Base-by-base conservation (phyloP, 352 stramenopile species). In the Phytopythium montanum region DNA sequence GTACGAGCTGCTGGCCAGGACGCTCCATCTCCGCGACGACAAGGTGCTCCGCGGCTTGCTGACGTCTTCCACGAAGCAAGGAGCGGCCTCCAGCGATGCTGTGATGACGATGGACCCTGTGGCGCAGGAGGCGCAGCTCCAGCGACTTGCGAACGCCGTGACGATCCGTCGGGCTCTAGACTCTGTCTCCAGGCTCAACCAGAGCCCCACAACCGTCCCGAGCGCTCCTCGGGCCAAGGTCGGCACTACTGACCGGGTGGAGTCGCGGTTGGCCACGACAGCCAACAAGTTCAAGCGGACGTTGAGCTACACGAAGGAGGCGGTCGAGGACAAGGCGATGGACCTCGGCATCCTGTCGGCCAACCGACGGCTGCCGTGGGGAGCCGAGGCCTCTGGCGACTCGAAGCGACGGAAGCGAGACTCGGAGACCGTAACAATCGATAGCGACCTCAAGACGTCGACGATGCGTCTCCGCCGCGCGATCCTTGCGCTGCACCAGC, bases 401-500 rank as follows among this genome's bases (percentile, higher is more conserved):
- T 53, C 68, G 12, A 65, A 65, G 18, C 28, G 69, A 2, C 18
- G 29, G 14, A 53, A 61, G 28, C 28, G 42, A 5, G 14, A 36
- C 0, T 31, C 56, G 14, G 56, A 83, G 48, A 8, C 72, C 28
- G 71, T 87, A 19, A 59, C 79, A 4, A 62, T 88, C n/a, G 61
- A 72, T 39, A 64, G 75, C 2, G 87, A 84, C 44, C 56, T 87
- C 9, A 61, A 53, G 1, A 90, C 78, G 1, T 75, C 77, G 1
- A 74, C 73, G 5, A 60, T 68, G n/a, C 78, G 81, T 4, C 53
- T 90, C 13, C 72, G 79, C 9, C 73, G 76, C 9, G 80, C 68
- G 16, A 75, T 92, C 36, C 55, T 88, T 18, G 88, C 83, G 58
- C 51, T 92, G 16, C 73, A 88, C 31, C 50, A 86, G 23, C 69